Base-by-base conservation (phyloP, 148 eudicot genomes). In the Rhododendron ferrugineum region DNA sequence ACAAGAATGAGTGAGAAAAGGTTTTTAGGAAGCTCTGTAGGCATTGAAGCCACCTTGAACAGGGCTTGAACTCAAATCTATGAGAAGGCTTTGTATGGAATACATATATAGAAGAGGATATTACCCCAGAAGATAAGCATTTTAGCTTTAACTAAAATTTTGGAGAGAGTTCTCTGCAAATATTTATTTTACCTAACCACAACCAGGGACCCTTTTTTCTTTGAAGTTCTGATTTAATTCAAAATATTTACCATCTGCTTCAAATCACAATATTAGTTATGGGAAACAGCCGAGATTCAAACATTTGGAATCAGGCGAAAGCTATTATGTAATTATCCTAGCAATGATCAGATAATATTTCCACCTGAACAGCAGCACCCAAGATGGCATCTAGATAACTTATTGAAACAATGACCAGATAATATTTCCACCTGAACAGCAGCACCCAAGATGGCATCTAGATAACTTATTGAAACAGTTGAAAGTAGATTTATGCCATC, bases 401-500 rank as follows among this genome's bases (percentile, higher is more conserved):
- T 62, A 97, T 82, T 72, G 98, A 89, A 85, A 97, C 80, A 79
- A n/a, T 11, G 42, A 42, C 20, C 37, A 34, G 32, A 81, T 58
- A 58, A 32, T 1, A 78, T 49, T 72, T 81, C 87, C 87, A 97
- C 99, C 98, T 95, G 88, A 77, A 90, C 91, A 89, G 88, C 86
- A 78, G 96, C 87, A 46, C 99, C 99, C 90, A 97, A 89, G 89
- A 97, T 97, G 88, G 99, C 99, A 89, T 97, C 98, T 82, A 94
- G 86, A 89, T 97, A 97, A 87, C 93, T 90, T 62, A 97, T 82
- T 72, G 98, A 89, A 85, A 97, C 80, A 79, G 94, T 86, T 84
- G 99, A 97, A 58, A 58, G 75, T 37, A 97, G 96, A 92, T 97
- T 94, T 89, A 97, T 91, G 86, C 99, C 99, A 87, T 97, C 99